Conservation (phyloP, 2,329 filamentous ascomycete genomes). For the Pseudopithomyces chartarum region DNA sequence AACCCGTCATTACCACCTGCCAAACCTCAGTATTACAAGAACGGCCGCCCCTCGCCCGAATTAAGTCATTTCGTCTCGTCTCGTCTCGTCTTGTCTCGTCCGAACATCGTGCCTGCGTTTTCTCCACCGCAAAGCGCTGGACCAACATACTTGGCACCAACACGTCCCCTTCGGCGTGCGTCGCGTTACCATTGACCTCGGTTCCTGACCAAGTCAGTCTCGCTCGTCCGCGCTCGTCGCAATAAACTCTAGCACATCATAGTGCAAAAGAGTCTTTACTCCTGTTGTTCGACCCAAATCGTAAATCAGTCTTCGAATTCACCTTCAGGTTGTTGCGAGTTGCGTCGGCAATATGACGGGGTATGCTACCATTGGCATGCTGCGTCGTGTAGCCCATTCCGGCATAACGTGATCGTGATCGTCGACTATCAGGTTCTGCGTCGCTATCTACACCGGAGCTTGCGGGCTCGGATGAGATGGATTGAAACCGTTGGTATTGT, state of each 20-base stretch:
- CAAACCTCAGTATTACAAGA: neutral
- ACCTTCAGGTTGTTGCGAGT: constrained; percentile 4
- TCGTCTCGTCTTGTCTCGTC: too few relatives aligned
- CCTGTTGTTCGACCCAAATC: constrained; percentile 15
- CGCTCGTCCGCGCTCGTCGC: neutral
- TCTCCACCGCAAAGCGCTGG: neutral
- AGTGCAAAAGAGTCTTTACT: constrained; percentile 20
- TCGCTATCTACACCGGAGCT: constrained; percentile 5
- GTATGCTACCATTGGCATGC: constrained; percentile 1
- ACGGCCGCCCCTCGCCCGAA: neutral
- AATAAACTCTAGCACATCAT: neutral
- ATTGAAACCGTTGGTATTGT: neutral
- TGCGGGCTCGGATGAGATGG: neutral
- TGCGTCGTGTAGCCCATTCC: neutral
- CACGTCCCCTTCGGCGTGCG: neutral
- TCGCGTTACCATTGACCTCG: neutral
- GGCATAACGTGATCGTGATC: neutral
- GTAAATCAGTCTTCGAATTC: constrained; percentile 15
- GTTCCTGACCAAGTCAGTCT: neutral
- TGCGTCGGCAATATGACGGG: constrained; percentile 6
- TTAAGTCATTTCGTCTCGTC: neutral
- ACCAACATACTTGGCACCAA: neutral
- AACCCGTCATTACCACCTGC: neutral
- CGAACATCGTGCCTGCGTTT: neutral
- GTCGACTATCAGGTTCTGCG: constrained; percentile 7